Conservation (phyloP, 129 eudicot genomes). For the Oenanthe sinensis region DNA sequence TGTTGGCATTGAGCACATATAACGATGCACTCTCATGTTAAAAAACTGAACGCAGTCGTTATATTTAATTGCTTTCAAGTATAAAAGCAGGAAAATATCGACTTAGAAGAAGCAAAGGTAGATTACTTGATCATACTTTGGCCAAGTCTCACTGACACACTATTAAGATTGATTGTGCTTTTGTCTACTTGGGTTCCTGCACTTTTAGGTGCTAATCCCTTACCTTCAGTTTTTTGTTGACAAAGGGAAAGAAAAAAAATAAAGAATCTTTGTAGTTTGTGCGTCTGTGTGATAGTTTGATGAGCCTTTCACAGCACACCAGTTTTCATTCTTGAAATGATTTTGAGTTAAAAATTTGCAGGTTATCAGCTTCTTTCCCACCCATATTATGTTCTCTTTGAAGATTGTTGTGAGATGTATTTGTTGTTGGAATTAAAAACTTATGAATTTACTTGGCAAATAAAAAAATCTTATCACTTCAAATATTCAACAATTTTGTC, state of each 20-base stretch:
- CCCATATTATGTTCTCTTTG: background rate
- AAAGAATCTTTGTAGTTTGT: background rate
- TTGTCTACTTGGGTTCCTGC: background rate
- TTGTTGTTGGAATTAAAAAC: background rate
- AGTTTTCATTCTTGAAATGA: background rate
- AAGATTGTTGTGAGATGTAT: background rate
- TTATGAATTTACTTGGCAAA: background rate
- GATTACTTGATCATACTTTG: background rate
- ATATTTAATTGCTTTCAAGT: background rate
- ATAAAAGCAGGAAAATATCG: background rate
- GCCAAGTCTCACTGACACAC: background rate
- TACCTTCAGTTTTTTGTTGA: background rate
- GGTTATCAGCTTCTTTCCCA: background rate
- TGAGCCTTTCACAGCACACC: background rate
- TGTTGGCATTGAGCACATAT: background rate
- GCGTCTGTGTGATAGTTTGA: background rate
- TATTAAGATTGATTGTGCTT: background rate
- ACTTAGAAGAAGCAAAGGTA: conserved; percentile 1
- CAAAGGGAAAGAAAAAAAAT: background rate
- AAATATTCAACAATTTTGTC: background rate
- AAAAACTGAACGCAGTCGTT: background rate
- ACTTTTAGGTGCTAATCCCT: background rate
- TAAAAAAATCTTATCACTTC: background rate
- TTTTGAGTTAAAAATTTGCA: background rate
- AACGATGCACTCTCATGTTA: background rate